Evolutionary conservation across 129 eudicot genomes (phyloP).

Genomic region (Lactuca saligna): DNA sequence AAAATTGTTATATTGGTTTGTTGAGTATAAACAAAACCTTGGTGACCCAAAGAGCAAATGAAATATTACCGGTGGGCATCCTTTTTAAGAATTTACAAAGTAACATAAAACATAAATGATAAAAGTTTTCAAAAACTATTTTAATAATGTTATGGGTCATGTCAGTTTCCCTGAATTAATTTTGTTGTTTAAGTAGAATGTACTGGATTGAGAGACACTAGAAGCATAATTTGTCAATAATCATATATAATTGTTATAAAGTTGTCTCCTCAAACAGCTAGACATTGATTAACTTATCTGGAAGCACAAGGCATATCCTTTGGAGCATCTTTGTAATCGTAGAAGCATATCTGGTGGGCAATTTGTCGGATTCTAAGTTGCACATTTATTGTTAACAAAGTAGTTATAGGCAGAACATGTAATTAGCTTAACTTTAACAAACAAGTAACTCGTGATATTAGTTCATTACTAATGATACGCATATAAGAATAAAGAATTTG

Average conservation of each 20-base stretch:
- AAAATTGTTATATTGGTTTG: no score
- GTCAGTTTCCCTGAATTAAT: background rate
- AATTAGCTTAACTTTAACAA: background rate
- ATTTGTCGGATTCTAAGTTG: background rate
- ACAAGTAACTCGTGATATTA: background rate
- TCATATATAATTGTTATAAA: background rate
- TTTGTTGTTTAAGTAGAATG: background rate
- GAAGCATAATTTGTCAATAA: background rate
- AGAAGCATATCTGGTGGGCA: constrained; percentile 1
- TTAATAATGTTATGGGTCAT: background rate
- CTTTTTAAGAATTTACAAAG: no score
- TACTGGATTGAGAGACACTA: background rate
- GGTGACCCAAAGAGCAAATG: no score
- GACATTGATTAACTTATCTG: constrained; percentile 1
- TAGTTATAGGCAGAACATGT: background rate
- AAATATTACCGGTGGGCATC: no score
- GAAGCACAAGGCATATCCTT: constrained; percentile 21
- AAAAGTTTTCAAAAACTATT: no score
- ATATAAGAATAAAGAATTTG: constrained; percentile 32
- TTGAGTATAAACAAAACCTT: no score
- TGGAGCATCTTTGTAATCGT: constrained; percentile 12
- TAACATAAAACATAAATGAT: no score
- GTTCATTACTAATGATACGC: constrained; percentile 9
- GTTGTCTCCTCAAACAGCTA: background rate
- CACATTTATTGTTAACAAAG: background rate